Percentiles rank a stretch among this genome's conserved stretches.
phyloP scores from a whole-genome alignment of 108 stramenopile species.

The Conticribra guillardii region DNA sequence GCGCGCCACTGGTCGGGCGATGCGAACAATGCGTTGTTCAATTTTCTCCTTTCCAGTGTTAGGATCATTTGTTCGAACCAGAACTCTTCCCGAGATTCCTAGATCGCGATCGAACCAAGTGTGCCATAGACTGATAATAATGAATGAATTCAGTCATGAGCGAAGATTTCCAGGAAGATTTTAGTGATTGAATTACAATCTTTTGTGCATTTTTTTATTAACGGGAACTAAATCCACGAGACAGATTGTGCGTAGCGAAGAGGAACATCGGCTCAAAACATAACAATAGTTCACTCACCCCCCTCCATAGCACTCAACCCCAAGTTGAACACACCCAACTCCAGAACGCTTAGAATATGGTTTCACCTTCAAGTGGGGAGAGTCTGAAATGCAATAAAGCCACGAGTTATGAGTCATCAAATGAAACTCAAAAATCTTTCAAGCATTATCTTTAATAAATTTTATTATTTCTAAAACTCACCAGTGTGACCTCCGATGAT shows the following conservation, averaged over 20 bases:
- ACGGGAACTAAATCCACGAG: not conserved
- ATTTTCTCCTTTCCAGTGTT: slow-evolving; percentile 50
- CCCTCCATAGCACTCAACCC: slow-evolving; percentile 86
- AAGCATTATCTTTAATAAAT: too few species aligned
- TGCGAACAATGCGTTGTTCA: slow-evolving; percentile 62
- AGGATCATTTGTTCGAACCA: slow-evolving; percentile 47
- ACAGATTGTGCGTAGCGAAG: not conserved
- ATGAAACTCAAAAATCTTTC: too few species aligned
- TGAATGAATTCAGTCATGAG: too few species aligned
- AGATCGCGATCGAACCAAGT: slow-evolving; percentile 86
- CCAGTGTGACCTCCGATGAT: slow-evolving; percentile 82
- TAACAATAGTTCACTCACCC: slow-evolving; percentile 49
- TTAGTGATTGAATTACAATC: too few species aligned
- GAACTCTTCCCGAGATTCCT: slow-evolving; percentile 68
- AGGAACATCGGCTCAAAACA: too few species aligned
- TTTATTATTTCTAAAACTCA: slow-evolving; percentile 4
- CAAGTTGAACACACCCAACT: slow-evolving; percentile 67
- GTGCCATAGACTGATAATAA: slow-evolving; percentile 83
- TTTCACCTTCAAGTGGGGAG: slow-evolving; percentile 91
- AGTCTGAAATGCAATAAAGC: too few species aligned
- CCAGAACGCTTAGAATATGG: slow-evolving; percentile 64
- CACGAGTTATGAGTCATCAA: too few species aligned
- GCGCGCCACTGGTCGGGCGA: slow-evolving; percentile 82
- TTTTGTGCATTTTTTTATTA: too few species aligned
- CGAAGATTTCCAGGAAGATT: too few species aligned